Evolutionary conservation across 129 eudicot species (phyloP).

Genomic region (Erigeron canadensis): DNA sequence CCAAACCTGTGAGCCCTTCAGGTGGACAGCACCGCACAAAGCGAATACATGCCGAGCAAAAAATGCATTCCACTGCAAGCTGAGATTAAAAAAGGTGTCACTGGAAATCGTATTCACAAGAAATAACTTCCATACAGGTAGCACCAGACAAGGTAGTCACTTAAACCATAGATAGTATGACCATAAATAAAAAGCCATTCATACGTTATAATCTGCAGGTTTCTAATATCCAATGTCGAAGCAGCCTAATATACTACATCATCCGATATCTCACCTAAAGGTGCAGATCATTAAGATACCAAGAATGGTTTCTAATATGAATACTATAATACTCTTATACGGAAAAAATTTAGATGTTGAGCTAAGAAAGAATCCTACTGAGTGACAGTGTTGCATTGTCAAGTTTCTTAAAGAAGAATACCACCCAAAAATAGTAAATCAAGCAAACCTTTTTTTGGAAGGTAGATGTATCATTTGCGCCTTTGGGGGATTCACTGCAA

Average conservation of each 20-base stretch:
- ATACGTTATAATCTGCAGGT: neutral
- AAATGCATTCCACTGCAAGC: slow-evolving; percentile 96
- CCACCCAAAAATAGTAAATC: slow-evolving; percentile 1
- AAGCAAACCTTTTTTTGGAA: slow-evolving; percentile 79
- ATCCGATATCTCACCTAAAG: slow-evolving; percentile 2
- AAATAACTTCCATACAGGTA: slow-evolving; percentile 15
- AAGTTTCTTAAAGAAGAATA: slow-evolving; percentile 7
- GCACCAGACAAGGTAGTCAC: slow-evolving; percentile 5
- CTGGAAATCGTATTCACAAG: slow-evolving; percentile 23
- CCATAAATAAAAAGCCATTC: neutral
- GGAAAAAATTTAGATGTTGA: neutral
- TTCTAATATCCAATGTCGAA: neutral
- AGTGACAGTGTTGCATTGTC: neutral
- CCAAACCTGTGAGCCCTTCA: slow-evolving; percentile 85
- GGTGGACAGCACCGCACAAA: slow-evolving; percentile 88
- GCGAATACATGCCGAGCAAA: slow-evolving; percentile 93
- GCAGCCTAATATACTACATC: neutral
- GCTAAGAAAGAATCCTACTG: neutral
- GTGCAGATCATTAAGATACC: neutral
- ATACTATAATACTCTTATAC: neutral
- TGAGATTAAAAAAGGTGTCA: slow-evolving; percentile 31
- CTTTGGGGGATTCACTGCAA: slow-evolving; percentile 95
- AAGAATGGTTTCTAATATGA: neutral
- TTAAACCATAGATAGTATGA: slow-evolving; percentile 9
- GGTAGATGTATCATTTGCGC: slow-evolving; percentile 86